A percentile compares a stretch with the other conserved stretches of the same genome.
phyloP scores from a whole-genome alignment of 1,284 basidiomycete species.

The Papiliotrema nemorosa region DNA sequence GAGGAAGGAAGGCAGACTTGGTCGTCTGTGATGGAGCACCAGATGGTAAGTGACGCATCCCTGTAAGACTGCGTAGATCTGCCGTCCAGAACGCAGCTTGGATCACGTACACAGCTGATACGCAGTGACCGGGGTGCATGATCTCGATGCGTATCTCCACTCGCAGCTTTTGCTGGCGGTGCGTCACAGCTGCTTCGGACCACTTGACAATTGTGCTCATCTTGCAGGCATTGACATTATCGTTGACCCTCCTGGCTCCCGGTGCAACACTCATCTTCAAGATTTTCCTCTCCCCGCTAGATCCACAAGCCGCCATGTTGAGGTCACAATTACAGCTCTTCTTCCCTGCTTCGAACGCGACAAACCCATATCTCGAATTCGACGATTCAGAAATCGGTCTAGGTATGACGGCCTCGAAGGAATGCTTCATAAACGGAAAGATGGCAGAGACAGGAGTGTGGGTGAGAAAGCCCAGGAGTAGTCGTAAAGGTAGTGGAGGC shows the following conservation, averaged over 20 bases:
- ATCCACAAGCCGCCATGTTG: constrained; percentile 50
- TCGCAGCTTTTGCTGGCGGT: constrained; percentile 56
- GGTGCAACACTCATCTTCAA: constrained; percentile 58
- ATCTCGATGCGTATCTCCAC: constrained; percentile 58
- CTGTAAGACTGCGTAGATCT: neutral
- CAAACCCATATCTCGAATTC: constrained; percentile 18
- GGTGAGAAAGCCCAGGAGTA: constrained; percentile 50
- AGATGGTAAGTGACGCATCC: constrained; percentile 51
- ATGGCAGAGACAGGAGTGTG: constrained; percentile 50
- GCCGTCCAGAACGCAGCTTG: neutral
- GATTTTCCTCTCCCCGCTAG: constrained; percentile 54
- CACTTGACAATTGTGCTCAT: neutral
- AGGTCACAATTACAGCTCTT: constrained; percentile 52
- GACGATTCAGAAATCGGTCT: constrained; percentile 13
- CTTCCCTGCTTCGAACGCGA: constrained; percentile 45
- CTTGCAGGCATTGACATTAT: constrained; percentile 54
- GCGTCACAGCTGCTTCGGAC: constrained; percentile 11
- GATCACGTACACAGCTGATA: neutral
- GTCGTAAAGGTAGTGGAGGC: constrained; percentile 49
- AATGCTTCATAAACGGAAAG: too few relatives aligned
- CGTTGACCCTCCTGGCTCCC: constrained; percentile 53
- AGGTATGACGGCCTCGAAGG: too few relatives aligned
- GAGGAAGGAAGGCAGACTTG: constrained; percentile 53
- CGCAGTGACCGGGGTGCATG: constrained; percentile 57
- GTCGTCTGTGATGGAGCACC: constrained; percentile 60